Conservation (phyloP, 495 filamentous ascomycete genomes). For the Astrothelium macrocarpum region DNA sequence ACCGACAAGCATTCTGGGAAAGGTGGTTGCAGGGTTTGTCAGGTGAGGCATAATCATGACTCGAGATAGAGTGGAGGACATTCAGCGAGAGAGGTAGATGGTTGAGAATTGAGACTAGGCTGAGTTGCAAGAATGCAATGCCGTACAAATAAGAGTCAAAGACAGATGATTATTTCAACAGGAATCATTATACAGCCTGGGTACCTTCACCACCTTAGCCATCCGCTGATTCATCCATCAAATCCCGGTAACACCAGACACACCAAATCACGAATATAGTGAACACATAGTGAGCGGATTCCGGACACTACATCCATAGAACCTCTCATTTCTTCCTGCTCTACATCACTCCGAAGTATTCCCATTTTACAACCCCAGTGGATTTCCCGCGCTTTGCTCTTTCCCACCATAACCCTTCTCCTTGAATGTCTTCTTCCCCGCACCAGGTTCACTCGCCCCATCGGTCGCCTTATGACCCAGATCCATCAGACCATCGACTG, state of each 20-base stretch:
- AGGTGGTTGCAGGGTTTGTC: background rate
- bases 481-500: background rate
- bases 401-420: slow-evolving; percentile 2
- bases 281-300: too few species aligned
- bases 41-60: too few species aligned
- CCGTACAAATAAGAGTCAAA: too few species aligned
- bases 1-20: background rate
- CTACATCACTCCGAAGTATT: background rate
- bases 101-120: too few species aligned
- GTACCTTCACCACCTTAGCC: too few species aligned
- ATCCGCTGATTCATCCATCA: too few species aligned
- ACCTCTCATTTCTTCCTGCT: background rate
- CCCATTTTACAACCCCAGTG: background rate
- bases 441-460: background rate
- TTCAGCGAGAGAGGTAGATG: background rate
- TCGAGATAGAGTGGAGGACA: too few species aligned
- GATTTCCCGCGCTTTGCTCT: background rate
- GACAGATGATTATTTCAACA: too few species aligned
- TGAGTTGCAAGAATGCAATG: too few species aligned
- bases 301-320: too few species aligned
- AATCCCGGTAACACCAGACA: background rate
- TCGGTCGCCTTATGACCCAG: background rate
- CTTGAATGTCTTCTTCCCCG: slow-evolving; percentile 2
- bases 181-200: too few species aligned
- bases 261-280: background rate